These are phyloP conservation scores for Barnettozyma wickerhamii DNA, from an alignment of 805 yeast genomes.

Conservation along the genomic window DNA sequence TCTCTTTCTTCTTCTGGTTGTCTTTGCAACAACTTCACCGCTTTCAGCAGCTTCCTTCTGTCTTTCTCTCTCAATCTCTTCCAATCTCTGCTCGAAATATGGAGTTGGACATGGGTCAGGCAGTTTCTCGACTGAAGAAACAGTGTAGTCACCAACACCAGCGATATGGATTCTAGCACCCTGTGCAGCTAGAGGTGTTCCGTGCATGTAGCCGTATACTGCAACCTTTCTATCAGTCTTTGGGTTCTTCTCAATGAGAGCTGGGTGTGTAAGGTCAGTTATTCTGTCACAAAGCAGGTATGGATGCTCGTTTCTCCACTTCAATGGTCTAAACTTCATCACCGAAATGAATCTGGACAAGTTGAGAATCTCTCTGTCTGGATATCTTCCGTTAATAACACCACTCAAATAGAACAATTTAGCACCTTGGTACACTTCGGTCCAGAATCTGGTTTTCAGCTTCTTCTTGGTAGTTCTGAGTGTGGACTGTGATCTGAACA, in stretches of 20 bases:
- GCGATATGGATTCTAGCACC: slow-evolving; percentile 86
- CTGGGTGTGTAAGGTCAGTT: slow-evolving; percentile 93
- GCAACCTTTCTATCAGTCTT: slow-evolving; percentile 89
- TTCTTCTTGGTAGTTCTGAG: slow-evolving; percentile 88
- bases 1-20: slow-evolving; percentile 82
- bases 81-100: slow-evolving; percentile 77
- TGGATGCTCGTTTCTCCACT: slow-evolving; percentile 99
- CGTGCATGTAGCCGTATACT: slow-evolving; percentile 90
- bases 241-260: slow-evolving; percentile 67
- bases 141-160: slow-evolving; percentile 88
- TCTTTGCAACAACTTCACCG: slow-evolving; percentile 50
- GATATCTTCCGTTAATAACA: slow-evolving; percentile 94
- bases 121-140: slow-evolving; percentile 73
- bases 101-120: slow-evolving; percentile 99
- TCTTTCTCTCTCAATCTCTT: slow-evolving; percentile 73
- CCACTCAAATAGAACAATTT: slow-evolving; percentile 92
- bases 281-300: slow-evolving; percentile 87
- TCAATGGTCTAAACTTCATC: slow-evolving; percentile 98
- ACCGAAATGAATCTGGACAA: slow-evolving; percentile 89
- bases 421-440: slow-evolving; percentile 98
- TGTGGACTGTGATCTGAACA: slow-evolving; percentile 86
- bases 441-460: slow-evolving; percentile 94
- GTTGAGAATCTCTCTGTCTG: slow-evolving; percentile 92
- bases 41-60: slow-evolving; percentile 60
- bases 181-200: slow-evolving; percentile 70